phyloP scores from a whole-genome alignment of 2,329 filamentous ascomycete species.

The Sordariomycetes sp. region DNA sequence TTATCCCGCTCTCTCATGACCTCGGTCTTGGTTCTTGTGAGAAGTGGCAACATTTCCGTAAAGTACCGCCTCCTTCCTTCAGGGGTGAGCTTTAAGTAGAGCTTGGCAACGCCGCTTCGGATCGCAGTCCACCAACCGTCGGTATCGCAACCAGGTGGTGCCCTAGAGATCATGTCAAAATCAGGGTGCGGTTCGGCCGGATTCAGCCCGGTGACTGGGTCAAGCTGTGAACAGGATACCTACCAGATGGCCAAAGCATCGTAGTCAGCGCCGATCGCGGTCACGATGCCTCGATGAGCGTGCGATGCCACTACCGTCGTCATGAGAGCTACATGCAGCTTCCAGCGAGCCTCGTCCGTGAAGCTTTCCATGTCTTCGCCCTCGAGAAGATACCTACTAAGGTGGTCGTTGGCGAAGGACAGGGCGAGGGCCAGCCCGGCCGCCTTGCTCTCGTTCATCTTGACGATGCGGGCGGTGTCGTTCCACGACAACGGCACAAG shows the following conservation, averaged over 20 bases:
- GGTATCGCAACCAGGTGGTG: constrained; percentile 65
- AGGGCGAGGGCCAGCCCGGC: constrained; percentile 66
- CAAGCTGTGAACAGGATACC: no score
- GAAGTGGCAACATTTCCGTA: constrained; percentile 64
- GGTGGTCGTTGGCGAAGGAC: constrained; percentile 67
- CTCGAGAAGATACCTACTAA: constrained; percentile 67
- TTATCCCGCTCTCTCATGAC: constrained; percentile 58
- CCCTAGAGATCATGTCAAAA: constrained; percentile 35
- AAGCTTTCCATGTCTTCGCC: constrained; percentile 56
- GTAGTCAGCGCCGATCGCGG: constrained; percentile 65
- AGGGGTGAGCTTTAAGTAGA: constrained; percentile 62
- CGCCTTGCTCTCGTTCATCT: constrained; percentile 58
- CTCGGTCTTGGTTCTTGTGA: constrained; percentile 62
- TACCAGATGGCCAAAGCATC: constrained; percentile 75
- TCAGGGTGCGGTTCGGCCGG: not conserved
- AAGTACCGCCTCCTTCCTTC: constrained; percentile 71
- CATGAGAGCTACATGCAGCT: constrained; percentile 68
- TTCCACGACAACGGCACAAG: constrained; percentile 45
- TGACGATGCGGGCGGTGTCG: constrained; percentile 51
- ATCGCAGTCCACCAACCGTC: constrained; percentile 65
- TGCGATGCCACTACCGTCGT: constrained; percentile 71
- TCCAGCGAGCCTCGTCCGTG: constrained; percentile 62
- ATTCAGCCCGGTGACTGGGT: no score
- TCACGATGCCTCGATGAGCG: constrained; percentile 64
- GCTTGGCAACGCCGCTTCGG: constrained; percentile 68